phyloP scores from a whole-genome alignment of 306 rosid species.

The Canavalia gladiata region DNA sequence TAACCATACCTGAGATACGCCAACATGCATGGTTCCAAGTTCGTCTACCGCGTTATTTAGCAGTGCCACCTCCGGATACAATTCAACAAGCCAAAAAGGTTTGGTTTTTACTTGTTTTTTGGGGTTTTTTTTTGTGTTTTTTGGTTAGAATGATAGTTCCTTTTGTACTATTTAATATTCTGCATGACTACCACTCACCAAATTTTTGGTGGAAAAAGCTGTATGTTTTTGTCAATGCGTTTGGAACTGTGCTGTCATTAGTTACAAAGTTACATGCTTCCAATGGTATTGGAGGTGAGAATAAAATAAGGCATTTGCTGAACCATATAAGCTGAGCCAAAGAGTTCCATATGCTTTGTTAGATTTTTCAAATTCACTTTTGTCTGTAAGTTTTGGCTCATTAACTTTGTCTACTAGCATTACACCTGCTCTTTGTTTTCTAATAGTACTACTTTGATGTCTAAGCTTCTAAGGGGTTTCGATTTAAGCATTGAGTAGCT shows the following conservation, averaged over 20 bases:
- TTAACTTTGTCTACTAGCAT: neutral
- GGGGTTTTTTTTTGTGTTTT: neutral
- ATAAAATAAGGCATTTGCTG: slow-evolving; percentile 19
- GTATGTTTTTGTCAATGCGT: slow-evolving; percentile 8
- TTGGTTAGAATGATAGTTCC: neutral
- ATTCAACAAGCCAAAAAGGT: slow-evolving; percentile 86
- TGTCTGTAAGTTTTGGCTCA: slow-evolving; percentile 5
- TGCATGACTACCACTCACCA: slow-evolving; percentile 12
- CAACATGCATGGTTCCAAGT: slow-evolving; percentile 94
- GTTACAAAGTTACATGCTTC: neutral
- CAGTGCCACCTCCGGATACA: slow-evolving; percentile 90
- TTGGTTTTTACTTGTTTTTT: neutral
- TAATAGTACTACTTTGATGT: neutral
- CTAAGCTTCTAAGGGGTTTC: neutral
- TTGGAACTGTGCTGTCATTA: slow-evolving; percentile 17
- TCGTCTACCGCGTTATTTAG: slow-evolving; percentile 92
- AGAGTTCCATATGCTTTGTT: slow-evolving; percentile 18
- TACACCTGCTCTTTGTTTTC: neutral
- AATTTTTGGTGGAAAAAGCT: slow-evolving; percentile 3
- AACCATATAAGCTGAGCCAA: slow-evolving; percentile 12
- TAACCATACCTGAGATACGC: slow-evolving; percentile 93
- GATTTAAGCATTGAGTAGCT: neutral
- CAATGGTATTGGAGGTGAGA: slow-evolving; percentile 42
- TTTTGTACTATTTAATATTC: slow-evolving; percentile 16
- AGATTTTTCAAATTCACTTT: slow-evolving; percentile 14